phyloP scores from a whole-genome alignment of 176 grass and related monocot genomes.

The Avena sativa region DNA sequence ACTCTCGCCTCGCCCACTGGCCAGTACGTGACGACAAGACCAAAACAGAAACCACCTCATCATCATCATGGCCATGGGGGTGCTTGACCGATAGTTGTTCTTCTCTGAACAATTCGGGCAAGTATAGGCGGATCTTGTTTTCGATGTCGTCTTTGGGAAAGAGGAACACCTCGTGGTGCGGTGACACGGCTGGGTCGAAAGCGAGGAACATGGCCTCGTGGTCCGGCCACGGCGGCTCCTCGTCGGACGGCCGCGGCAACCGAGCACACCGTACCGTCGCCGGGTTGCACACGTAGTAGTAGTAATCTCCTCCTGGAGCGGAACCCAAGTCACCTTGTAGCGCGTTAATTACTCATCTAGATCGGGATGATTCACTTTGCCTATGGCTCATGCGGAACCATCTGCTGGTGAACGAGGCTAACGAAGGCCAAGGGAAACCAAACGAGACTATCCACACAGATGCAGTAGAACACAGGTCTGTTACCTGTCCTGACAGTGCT shows the following conservation, averaged over 20 bases:
- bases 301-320: too few relatives aligned
- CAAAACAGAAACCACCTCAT: too few relatives aligned
- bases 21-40: conserved; percentile 33
- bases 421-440: not conserved
- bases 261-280: too few relatives aligned
- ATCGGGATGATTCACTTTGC: not conserved
- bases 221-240: too few relatives aligned
- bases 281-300: too few relatives aligned
- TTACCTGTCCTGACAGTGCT: not conserved
- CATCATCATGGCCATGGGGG: too few relatives aligned
- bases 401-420: not conserved
- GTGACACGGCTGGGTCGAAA: not conserved
- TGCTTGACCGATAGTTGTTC: too few relatives aligned
- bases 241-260: too few relatives aligned
- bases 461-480: not conserved
- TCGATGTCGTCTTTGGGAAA: too few relatives aligned
- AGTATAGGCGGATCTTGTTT: too few relatives aligned
- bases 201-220: not conserved
- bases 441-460: conserved; percentile 1
- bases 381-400: not conserved
- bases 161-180: not conserved
- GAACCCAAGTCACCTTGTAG: too few relatives aligned
- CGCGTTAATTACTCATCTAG: not conserved
- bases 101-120: too few relatives aligned
- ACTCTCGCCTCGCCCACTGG: not conserved